These are phyloP conservation scores for Plasmodium vivax DNA, from an alignment of 169 alveolate species.

Conservation along the genomic window DNA sequence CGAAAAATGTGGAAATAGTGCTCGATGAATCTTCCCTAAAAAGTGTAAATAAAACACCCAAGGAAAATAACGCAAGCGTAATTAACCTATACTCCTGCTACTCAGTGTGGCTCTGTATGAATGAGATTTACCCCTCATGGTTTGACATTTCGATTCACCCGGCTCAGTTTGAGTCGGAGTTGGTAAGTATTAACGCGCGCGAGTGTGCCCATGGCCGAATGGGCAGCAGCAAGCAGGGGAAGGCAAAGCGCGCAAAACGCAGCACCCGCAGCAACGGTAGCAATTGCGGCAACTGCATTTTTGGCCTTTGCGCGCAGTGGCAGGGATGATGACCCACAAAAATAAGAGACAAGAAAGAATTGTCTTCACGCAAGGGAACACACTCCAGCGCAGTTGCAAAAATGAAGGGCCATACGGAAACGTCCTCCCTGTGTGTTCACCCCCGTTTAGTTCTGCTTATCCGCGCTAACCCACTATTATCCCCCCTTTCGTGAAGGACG, in stretches of 20 bases:
- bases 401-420: background rate
- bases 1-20: constrained; percentile 59
- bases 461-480: background rate
- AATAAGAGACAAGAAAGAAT: background rate
- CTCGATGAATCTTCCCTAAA: constrained; percentile 53
- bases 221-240: background rate
- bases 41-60: constrained; percentile 24
- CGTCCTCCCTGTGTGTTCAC: background rate
- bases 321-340: background rate
- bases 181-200: constrained; percentile 12
- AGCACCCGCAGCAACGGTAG: background rate
- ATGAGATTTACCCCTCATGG: constrained; percentile 74
- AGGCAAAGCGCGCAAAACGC: background rate
- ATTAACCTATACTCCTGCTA: constrained; percentile 57
- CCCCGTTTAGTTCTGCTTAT: background rate
- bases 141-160: constrained; percentile 73
- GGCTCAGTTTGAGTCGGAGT: constrained; percentile 69
- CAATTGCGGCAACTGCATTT: background rate
- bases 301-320: background rate
- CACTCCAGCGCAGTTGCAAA: background rate
- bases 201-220: background rate
- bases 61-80: constrained; percentile 50
- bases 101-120: constrained; percentile 74
- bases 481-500: constrained; percentile 17
- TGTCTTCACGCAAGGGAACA: background rate